These are phyloP conservation scores for Starmerella bombicola DNA, from an alignment of 805 yeast genomes.

Conservation along the genomic window DNA sequence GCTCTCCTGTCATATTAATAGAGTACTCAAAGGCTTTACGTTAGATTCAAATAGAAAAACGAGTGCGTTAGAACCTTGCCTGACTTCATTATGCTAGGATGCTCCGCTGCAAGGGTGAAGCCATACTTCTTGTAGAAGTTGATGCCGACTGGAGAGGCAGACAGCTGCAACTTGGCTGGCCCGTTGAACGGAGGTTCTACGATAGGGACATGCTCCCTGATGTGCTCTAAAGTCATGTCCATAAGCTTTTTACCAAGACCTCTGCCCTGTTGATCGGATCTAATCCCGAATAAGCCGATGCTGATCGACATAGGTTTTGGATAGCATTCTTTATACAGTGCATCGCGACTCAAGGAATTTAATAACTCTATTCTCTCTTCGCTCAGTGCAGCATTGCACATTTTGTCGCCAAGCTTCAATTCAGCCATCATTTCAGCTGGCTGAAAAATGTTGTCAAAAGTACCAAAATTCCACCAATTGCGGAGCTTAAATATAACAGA, in stretches of 20 bases:
- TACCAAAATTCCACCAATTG: slow-evolving; percentile 8
- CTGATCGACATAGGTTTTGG: slow-evolving; percentile 7
- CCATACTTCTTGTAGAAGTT: slow-evolving; percentile 16
- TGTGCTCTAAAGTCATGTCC: slow-evolving; percentile 4
- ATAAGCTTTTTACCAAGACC: slow-evolving; percentile 12
- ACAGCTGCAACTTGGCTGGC: slow-evolving; percentile 18
- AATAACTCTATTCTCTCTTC: slow-evolving; percentile 5
- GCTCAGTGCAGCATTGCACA: slow-evolving; percentile 1
- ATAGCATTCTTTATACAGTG: slow-evolving; percentile 4
- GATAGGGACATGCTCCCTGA: slow-evolving; percentile 2
- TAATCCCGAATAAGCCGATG: slow-evolving; percentile 7
- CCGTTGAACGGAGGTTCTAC: slow-evolving; percentile 12
- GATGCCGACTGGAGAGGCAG: slow-evolving; percentile 15
- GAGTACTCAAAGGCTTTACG: no score
- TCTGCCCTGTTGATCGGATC: slow-evolving; percentile 9
- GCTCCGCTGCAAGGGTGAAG: slow-evolving; percentile 7
- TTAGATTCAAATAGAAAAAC: slow-evolving; percentile 14
- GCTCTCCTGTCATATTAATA: no score
- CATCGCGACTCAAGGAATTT: slow-evolving; percentile 5
- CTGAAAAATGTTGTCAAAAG: slow-evolving; percentile 3
- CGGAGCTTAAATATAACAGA: background rate
- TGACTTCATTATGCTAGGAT: slow-evolving; percentile 3
- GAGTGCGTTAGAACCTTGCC: slow-evolving; percentile 11
- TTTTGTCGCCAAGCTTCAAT: slow-evolving; percentile 5
- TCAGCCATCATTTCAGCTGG: slow-evolving; percentile 5